A percentile compares a stretch with the other conserved stretches of the same genome.
phyloP scores from a whole-genome alignment of 306 rosid species.

The Senna tora region DNA sequence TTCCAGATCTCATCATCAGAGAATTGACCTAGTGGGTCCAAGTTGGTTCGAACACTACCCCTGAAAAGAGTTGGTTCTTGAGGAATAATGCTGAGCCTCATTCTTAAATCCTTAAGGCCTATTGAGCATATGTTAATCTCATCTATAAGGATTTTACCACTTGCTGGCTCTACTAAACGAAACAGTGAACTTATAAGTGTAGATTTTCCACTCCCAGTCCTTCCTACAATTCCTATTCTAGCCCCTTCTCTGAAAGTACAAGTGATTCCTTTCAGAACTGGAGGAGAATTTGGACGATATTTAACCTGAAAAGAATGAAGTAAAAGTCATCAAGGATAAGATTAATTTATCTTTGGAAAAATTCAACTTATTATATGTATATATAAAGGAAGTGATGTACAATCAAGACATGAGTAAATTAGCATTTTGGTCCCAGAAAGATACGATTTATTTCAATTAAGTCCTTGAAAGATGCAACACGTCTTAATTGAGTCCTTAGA shows the following conservation, averaged over 20 bases:
- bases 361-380: too few relatives aligned
- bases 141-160: slow-evolving; percentile 55
- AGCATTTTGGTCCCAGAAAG: too few relatives aligned
- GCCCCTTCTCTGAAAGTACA: slow-evolving; percentile 59
- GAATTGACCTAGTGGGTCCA: slow-evolving; percentile 59
- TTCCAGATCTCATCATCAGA: slow-evolving; percentile 64
- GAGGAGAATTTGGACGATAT: slow-evolving; percentile 53
- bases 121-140: slow-evolving; percentile 57
- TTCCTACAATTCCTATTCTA: slow-evolving; percentile 67
- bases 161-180: slow-evolving; percentile 56
- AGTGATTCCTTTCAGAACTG: slow-evolving; percentile 57
- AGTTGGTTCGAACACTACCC: slow-evolving; percentile 57
- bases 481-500: too few relatives aligned
- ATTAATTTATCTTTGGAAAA: too few relatives aligned
- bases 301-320: slow-evolving; percentile 39
- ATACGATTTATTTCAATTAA: too few relatives aligned
- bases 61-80: slow-evolving; percentile 67
- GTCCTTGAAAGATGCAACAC: too few relatives aligned
- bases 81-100: slow-evolving; percentile 66
- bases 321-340: neutral
- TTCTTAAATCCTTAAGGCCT: slow-evolving; percentile 62
- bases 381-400: too few relatives aligned
- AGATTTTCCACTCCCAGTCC: slow-evolving; percentile 69
- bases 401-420: too few relatives aligned
- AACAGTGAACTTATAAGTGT: slow-evolving; percentile 64